Evolutionary conservation across 2,329 filamentous ascomycete species (phyloP).

Genomic region (Colletotrichum siamense): DNA sequence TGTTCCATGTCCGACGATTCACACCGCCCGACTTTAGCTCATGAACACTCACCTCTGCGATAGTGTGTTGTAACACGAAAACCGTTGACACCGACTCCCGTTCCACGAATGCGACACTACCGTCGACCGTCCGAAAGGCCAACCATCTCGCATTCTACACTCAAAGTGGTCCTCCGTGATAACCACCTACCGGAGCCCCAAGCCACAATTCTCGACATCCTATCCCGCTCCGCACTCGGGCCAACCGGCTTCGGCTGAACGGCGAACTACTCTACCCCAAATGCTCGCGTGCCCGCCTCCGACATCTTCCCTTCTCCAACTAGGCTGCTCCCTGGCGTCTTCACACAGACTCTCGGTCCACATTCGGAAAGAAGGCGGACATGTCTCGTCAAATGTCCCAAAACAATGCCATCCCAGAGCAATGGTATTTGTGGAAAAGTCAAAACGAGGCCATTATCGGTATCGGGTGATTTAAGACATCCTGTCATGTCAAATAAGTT

Average conservation of each 20-base stretch:
- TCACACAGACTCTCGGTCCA: background rate
- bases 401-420: background rate
- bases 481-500: background rate
- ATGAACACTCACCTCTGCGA: background rate
- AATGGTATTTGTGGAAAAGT: background rate
- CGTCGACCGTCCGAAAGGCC: background rate
- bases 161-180: background rate
- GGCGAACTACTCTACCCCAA: background rate
- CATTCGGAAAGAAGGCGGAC: background rate
- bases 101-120: background rate
- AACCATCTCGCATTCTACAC: background rate
- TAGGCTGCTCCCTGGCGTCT: background rate
- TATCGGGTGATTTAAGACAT: background rate
- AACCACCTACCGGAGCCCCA: background rate
- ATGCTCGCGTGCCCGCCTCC: background rate
- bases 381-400: constrained; percentile 1
- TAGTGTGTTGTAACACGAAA: background rate
- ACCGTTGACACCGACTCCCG: background rate
- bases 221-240: background rate
- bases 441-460: background rate
- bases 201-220: background rate
- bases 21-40: background rate
- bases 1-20: background rate
- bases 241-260: background rate
- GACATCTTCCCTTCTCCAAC: background rate